These are phyloP conservation scores for Roridomyces roridus DNA, from an alignment of 768 basidiomycete genomes.

Conservation along the genomic window DNA sequence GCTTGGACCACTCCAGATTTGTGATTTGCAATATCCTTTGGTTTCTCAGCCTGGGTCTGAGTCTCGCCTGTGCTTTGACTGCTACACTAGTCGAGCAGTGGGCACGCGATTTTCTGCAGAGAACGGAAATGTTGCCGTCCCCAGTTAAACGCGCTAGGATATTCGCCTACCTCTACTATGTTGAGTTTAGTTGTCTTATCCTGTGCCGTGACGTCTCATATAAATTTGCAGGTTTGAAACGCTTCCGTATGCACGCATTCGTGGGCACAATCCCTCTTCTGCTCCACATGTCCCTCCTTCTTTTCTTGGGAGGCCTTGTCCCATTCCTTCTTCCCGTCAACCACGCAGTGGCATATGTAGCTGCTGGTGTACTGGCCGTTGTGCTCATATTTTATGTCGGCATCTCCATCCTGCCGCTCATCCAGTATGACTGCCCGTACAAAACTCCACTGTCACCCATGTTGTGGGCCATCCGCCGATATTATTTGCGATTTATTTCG, in stretches of 20 bases:
- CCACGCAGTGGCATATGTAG: conserved; percentile 7
- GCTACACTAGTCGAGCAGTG: conserved; percentile 23
- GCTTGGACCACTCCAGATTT: not conserved
- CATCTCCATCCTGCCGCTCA: conserved; percentile 16
- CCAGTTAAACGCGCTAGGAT: conserved; percentile 9
- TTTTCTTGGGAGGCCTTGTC: conserved; percentile 22
- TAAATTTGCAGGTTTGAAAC: conserved; percentile 3
- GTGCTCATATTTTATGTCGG: conserved; percentile 1
- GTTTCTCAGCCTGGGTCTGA: conserved; percentile 25
- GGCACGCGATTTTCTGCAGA: conserved; percentile 16
- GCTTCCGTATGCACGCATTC: conserved; percentile 22
- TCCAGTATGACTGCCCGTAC: conserved; percentile 20
- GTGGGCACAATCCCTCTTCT: conserved; percentile 17
- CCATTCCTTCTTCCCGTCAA: conserved; percentile 17
- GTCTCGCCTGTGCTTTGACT: conserved; percentile 19
- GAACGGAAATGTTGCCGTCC: conserved; percentile 14
- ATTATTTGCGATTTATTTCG: not conserved
- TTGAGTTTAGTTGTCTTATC: too few relatives aligned
- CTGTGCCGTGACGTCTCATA: too few relatives aligned
- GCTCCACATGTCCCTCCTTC: conserved; percentile 21
- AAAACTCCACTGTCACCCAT: conserved; percentile 15
- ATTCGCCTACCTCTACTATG: not conserved
- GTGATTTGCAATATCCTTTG: conserved; percentile 22
- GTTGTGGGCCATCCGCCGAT: conserved; percentile 16
- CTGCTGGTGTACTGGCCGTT: not conserved